Base-by-base conservation (phyloP, 306 rosid genomes). In the Vigna radiata region DNA sequence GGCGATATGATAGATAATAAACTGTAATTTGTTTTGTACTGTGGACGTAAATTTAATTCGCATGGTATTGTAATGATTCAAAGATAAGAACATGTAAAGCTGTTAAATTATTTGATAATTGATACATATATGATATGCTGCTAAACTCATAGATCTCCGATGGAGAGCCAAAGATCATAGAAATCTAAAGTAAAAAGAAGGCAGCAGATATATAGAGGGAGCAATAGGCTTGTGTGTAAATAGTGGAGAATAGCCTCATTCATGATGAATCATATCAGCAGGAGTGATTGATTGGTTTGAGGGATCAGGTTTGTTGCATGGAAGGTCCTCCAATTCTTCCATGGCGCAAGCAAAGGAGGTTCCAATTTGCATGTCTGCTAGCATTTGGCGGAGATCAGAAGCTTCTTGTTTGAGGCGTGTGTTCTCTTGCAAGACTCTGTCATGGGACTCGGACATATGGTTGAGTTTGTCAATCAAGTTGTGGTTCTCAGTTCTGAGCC, bases 401-500 rank as follows among this genome's bases (percentile, higher is more conserved):
- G 83, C 36, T 76, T 93, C 93, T 76, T 86, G 96, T 23, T 83
- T 87, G 79, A 93, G 94, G 11, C 73, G 21, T 44, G 83, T 82
- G 81, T 90, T 93, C 75, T 93, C 98, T 71, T 82, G 86, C 65
- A 88, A 43, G 72, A 71, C 86, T 68, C 13, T 82, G 17, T 89
- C 96, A 77, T 89, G 93, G 54, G 81, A 68, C 37, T 89, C 90
- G 6, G 89, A 87, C 21, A 84, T 75, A 47, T 77, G 85, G 84
- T 85, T 88, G 48, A 93, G 85, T 77, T 81, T 88, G 55, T 86
- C 87, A 43, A 89, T 36, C 44, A 93, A 91, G 59, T 12, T 77
- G 37, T 90, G 84, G 69, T 93, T 93, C 82, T 90, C 93, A 14
- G 84, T 77, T 60, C 97, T 79, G 16, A 93, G 94, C 23, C 91